Evolutionary conservation across 352 stramenopile species (phyloP).

Genomic region (Peronosclerospora sorghi): DNA sequence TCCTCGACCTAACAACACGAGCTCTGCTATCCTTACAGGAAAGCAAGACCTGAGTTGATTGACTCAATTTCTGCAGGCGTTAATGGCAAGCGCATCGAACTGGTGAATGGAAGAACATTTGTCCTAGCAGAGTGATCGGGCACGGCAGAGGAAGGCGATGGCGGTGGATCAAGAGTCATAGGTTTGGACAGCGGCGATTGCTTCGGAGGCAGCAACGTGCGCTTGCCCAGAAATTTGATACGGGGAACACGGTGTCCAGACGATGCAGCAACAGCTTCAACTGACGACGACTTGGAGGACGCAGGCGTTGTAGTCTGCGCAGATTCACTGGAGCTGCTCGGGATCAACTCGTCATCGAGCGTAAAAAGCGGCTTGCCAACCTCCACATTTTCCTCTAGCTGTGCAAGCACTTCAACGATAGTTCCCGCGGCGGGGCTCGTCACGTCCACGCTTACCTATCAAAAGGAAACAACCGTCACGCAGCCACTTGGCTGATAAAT

Average conservation of each 20-base stretch:
- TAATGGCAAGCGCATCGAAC: slow-evolving; percentile 54
- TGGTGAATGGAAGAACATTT: slow-evolving; percentile 52
- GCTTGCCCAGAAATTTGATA: slow-evolving; percentile 67
- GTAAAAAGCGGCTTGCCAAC: slow-evolving; percentile 91
- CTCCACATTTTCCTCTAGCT: slow-evolving; percentile 94
- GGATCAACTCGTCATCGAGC: slow-evolving; percentile 76
- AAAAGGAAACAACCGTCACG: neutral
- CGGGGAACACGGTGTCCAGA: slow-evolving; percentile 43
- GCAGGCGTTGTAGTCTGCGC: slow-evolving; percentile 6
- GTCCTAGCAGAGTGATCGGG: slow-evolving; percentile 44
- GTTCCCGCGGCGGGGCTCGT: slow-evolving; percentile 84
- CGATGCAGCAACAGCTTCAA: slow-evolving; percentile 8
- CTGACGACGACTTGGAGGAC: slow-evolving; percentile 24
- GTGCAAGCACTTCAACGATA: slow-evolving; percentile 89
- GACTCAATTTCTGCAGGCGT: slow-evolving; percentile 51
- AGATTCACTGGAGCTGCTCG: slow-evolving; percentile 18
- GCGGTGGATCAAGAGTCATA: slow-evolving; percentile 7
- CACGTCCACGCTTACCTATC: slow-evolving; percentile 83
- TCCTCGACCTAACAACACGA: too few relatives aligned
- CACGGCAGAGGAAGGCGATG: slow-evolving; percentile 11
- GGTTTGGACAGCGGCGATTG: slow-evolving; percentile 17
- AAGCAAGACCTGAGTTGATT: slow-evolving; percentile 74
- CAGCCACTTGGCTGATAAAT: neutral
- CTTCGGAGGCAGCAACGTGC: slow-evolving; percentile 40
- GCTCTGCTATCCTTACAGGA: slow-evolving; percentile 35